phyloP scores from a whole-genome alignment of 2,329 filamentous ascomycete species.

The Cytospora mali region DNA sequence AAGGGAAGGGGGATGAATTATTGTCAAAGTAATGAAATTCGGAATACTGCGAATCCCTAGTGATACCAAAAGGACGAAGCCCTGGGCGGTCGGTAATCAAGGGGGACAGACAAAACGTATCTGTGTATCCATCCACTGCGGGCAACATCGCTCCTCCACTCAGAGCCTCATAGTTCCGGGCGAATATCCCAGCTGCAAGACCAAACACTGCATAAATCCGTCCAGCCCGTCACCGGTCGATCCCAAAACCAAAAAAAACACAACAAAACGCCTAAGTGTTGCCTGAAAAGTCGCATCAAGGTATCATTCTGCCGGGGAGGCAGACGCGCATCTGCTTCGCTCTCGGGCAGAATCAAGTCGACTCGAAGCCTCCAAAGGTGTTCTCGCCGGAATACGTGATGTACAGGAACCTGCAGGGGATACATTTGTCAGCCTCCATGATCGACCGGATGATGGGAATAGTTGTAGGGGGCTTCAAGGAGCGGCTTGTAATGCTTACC shows the following conservation, averaged over 20 bases:
- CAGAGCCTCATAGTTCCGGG: slow-evolving; percentile 1
- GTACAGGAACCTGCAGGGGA: slow-evolving; percentile 83
- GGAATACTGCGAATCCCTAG: slow-evolving; percentile 6
- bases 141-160: slow-evolving; percentile 6
- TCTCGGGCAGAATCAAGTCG: slow-evolving; percentile 27
- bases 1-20: not conserved
- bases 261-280: slow-evolving; percentile 28
- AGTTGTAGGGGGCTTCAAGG: not conserved
- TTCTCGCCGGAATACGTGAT: slow-evolving; percentile 99
- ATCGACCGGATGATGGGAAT: no score
- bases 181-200: slow-evolving; percentile 6
- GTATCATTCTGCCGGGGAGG: slow-evolving; percentile 22
- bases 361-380: slow-evolving; percentile 74
- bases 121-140: not conserved
- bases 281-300: slow-evolving; percentile 27
- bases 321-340: slow-evolving; percentile 7
- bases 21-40: slow-evolving; percentile 16
- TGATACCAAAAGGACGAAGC: slow-evolving; percentile 3
- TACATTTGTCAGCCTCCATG: slow-evolving; percentile 19
- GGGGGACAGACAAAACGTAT: slow-evolving; percentile 3
- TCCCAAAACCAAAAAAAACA: slow-evolving; percentile 23
- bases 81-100: not conserved
- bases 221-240: slow-evolving; percentile 22
- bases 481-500: slow-evolving; percentile 46
- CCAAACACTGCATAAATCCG: slow-evolving; percentile 20